A percentile compares a stretch with the other conserved stretches of the same genome.
These are phyloP conservation scores for sunflower (Helianthus annuus) DNA, from an alignment of 129 eudicot species.

Conservation along the genomic window HanXRQr2.0-SUNRISE NC_035441.2:112797663-112798162, in stretches of 20 bases:
- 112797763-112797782: not conserved
- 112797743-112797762: not conserved
- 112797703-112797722: too few relatives aligned
- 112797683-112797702: too few relatives aligned
- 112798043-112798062: too few relatives aligned
- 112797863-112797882: conserved; percentile 15
- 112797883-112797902: conserved; percentile 1
- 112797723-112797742: too few relatives aligned
- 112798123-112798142: too few relatives aligned
- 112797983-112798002: not conserved
- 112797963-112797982: not conserved
- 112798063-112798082: too few relatives aligned
- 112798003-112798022: too few relatives aligned
- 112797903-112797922: not conserved
- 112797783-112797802: not conserved
- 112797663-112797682: too few relatives aligned
- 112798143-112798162: too few relatives aligned
- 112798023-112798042: too few relatives aligned
- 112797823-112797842: conserved; percentile 16
- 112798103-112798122: too few relatives aligned
- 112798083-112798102: too few relatives aligned
- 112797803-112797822: conserved; percentile 13
- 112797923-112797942: not conserved
- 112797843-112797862: conserved; percentile 19
- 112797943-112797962: not conserved